Conservation (phyloP, 208 protist species). For the Borovskyia barvae region DNA sequence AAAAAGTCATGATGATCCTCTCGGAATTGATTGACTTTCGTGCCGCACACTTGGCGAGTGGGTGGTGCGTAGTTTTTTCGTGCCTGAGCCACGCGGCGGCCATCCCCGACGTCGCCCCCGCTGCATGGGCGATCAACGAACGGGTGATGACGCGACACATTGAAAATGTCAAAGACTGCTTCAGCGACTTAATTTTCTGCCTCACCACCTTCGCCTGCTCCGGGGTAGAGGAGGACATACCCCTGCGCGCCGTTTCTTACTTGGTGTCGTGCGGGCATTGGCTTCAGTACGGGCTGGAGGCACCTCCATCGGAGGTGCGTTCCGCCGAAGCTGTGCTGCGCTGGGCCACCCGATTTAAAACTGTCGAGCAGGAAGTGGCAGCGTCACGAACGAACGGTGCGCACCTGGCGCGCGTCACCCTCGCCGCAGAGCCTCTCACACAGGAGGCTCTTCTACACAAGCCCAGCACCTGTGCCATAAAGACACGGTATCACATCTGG, state of each 20-base stretch:
- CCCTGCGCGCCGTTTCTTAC: slow-evolving; percentile 67
- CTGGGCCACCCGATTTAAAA: slow-evolving; percentile 59
- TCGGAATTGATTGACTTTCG: slow-evolving; percentile 78
- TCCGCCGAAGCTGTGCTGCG: slow-evolving; percentile 34
- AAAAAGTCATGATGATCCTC: slow-evolving; percentile 65
- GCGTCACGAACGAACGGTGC: slow-evolving; percentile 22
- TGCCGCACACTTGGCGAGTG: slow-evolving; percentile 69
- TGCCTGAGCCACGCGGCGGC: slow-evolving; percentile 73
- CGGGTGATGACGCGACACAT: slow-evolving; percentile 60
- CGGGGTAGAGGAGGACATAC: slow-evolving; percentile 45
- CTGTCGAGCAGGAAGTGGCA: slow-evolving; percentile 41
- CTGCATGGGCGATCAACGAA: slow-evolving; percentile 69
- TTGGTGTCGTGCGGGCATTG: slow-evolving; percentile 76
- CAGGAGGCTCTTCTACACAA: slow-evolving; percentile 43
- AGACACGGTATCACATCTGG: slow-evolving; percentile 80
- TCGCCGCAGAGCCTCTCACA: slow-evolving; percentile 47
- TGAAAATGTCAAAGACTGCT: slow-evolving; percentile 71
- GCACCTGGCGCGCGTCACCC: slow-evolving; percentile 44
- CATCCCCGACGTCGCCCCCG: slow-evolving; percentile 68
- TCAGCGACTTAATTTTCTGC: slow-evolving; percentile 82
- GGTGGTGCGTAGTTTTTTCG: slow-evolving; percentile 83
- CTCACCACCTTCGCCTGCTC: slow-evolving; percentile 79
- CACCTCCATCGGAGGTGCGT: slow-evolving; percentile 48
- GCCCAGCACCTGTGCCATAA: slow-evolving; percentile 37
- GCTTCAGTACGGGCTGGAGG: slow-evolving; percentile 81